Base-by-base conservation (phyloP, 768 basidiomycete species). In the Coprinopsis sp. region DNA sequence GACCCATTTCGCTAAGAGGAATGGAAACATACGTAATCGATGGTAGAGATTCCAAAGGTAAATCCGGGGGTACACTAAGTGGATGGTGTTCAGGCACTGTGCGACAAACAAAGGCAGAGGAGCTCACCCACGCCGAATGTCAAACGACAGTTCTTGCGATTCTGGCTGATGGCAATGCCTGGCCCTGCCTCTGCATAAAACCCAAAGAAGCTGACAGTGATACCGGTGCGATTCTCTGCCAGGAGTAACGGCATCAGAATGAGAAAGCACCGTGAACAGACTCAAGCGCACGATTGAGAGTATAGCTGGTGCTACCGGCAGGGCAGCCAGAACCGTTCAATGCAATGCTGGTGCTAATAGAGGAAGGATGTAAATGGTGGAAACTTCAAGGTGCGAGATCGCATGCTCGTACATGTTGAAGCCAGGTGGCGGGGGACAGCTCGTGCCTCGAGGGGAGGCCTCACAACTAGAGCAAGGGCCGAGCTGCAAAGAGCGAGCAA, bases 1-100 rank as follows among this genome's bases (percentile, higher is more conserved):
- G 24, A 25, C 23, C 13, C 3, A 21, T 13, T 14, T 7, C 10
- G 7, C 11, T 16, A 33, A 23, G 22, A 12, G 10, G 21, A 25
- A 14, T 8, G 14, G 14, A 3, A 13, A 44, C 56, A n/a, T 38
- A 58, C 59, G 37, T 58, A 58, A 41, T 58, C 58, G 34, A 59
- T 53, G 14, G 48, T 54, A 21, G 58, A 55, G 38, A 62, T 42
- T 25, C 60, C 58, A 34, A 62, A 59, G 3, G 57, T 53, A 47
- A 62, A 62, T 2, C 60, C 60, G 21, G 49, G 3, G 56, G 56
- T 3, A 58, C 50, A 16, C 58, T 59, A 25, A 2, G 6, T 21
- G 12, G 27, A 30, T 28, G 14, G 28, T 14, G 22, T 4, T 21
- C 5, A 27, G 11, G 7, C 10, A 1, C 1, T 19, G 30, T 16